Conservation (phyloP, 2,329 filamentous ascomycete genomes). For the Thermoascus crustaceus region DNA sequence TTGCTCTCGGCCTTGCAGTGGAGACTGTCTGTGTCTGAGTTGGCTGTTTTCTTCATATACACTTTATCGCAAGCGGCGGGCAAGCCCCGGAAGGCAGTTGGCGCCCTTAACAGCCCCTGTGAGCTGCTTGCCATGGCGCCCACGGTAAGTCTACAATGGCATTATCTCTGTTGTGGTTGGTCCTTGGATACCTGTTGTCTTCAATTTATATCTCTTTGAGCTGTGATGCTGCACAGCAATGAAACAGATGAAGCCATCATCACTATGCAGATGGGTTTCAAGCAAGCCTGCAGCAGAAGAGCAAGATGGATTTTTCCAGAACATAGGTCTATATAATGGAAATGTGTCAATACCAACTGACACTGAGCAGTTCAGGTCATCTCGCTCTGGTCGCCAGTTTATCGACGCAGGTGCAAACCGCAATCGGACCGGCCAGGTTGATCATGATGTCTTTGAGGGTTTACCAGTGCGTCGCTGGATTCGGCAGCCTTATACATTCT, state of each 20-base stretch:
- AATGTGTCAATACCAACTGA: conserved; percentile 13
- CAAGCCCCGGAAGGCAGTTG: no score
- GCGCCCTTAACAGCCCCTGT: no score
- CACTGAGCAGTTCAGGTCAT: conserved; percentile 44
- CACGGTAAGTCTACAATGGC: conserved; percentile 7
- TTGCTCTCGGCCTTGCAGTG: background rate
- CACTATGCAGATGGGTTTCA: background rate
- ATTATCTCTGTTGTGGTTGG: background rate
- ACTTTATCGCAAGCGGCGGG: no score
- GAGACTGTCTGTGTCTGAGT: no score
- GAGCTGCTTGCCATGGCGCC: conserved; percentile 11
- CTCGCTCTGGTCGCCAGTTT: conserved; percentile 50
- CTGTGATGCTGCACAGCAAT: background rate
- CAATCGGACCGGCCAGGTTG: conserved; percentile 42
- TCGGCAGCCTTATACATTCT: conserved; percentile 59
- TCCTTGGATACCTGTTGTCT: no score
- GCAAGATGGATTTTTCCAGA: background rate
- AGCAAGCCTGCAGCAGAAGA: no score
- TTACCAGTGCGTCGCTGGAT: conserved; percentile 89
- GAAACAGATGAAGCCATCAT: no score
- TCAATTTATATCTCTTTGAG: background rate
- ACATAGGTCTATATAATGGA: no score
- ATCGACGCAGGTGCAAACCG: conserved; percentile 39
- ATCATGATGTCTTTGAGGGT: conserved; percentile 62
- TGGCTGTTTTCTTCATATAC: no score